These are phyloP conservation scores for Harringtonia lauricola DNA, from an alignment of 2,329 filamentous ascomycete genomes.

Conservation along the genomic window DNA sequence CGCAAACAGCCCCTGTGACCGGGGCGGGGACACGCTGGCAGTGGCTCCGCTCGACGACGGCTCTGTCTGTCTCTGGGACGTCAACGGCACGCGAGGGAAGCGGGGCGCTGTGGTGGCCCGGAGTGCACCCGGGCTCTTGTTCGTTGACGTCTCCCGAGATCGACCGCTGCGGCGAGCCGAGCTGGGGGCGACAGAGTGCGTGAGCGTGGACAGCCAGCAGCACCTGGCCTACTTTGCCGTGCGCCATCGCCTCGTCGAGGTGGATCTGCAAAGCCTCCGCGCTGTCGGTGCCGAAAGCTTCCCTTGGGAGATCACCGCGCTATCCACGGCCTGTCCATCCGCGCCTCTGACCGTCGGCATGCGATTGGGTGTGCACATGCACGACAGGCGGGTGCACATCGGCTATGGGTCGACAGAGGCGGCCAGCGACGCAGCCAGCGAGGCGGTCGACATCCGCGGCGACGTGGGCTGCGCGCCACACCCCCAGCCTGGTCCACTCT, in stretches of 20 bases:
- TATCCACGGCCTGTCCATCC: slow-evolving; percentile 57
- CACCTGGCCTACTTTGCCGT: slow-evolving; percentile 71
- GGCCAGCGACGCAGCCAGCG: slow-evolving; percentile 20
- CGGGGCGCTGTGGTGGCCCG: slow-evolving; percentile 54
- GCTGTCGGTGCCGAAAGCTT: slow-evolving; percentile 61
- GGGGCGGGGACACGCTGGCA: slow-evolving; percentile 43
- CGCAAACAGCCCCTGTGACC: no score
- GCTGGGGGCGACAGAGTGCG: slow-evolving; percentile 65
- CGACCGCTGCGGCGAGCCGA: no score
- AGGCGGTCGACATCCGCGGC: slow-evolving; percentile 24
- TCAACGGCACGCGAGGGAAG: slow-evolving; percentile 41
- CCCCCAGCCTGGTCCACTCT: slow-evolving; percentile 70
- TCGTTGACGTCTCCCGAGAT: no score
- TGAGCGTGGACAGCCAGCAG: slow-evolving; percentile 61
- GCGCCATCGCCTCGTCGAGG: slow-evolving; percentile 64
- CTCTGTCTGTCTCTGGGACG: slow-evolving; percentile 78
- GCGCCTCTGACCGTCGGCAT: slow-evolving; percentile 78
- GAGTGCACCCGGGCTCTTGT: slow-evolving; percentile 57
- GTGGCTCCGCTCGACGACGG: slow-evolving; percentile 78
- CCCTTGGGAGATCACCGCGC: slow-evolving; percentile 70
- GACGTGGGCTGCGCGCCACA: slow-evolving; percentile 51
- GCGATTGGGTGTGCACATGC: slow-evolving; percentile 67
- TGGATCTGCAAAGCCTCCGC: slow-evolving; percentile 66
- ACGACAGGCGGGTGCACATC: slow-evolving; percentile 54
- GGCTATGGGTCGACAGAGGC: slow-evolving; percentile 11